A percentile compares a stretch with the other conserved stretches of the same genome.
phyloP scores from a whole-genome alignment of 805 yeast genomes.

The Candida morakotiae region DNA sequence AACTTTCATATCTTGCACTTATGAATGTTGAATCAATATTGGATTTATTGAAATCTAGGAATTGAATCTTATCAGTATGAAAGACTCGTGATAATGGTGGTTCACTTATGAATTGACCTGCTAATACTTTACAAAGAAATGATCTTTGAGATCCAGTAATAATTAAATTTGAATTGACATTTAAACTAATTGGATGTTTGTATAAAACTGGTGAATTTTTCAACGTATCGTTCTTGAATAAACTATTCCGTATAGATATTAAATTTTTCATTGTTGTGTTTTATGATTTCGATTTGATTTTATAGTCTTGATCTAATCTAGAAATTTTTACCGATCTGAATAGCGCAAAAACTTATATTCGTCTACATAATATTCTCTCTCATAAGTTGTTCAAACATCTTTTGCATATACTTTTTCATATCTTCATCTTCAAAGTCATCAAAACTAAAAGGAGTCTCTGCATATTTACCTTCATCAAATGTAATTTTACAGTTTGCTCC shows the following conservation, averaged over 20 bases:
- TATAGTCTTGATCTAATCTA: too few relatives aligned
- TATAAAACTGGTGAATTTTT: not conserved
- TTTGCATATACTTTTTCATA: too few relatives aligned
- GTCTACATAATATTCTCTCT: too few relatives aligned
- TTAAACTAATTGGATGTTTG: not conserved
- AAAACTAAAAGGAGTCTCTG: too few relatives aligned
- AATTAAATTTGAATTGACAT: not conserved
- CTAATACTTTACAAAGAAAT: slow-evolving; percentile 50
- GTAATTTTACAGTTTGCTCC: too few relatives aligned
- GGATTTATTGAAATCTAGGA: slow-evolving; percentile 30
- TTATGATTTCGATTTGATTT: too few relatives aligned
- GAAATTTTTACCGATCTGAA: too few relatives aligned
- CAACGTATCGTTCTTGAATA: slow-evolving; percentile 1
- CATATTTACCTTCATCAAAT: too few relatives aligned
- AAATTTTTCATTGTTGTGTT: slow-evolving; percentile 1
- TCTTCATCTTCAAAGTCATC: too few relatives aligned
- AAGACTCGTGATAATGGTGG: slow-evolving; percentile 54
- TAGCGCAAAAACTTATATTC: too few relatives aligned
- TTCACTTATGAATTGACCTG: slow-evolving; percentile 48
- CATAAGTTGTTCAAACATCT: too few relatives aligned
- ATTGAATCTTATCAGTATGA: slow-evolving; percentile 42
- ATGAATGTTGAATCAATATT: slow-evolving; percentile 56
- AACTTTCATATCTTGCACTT: slow-evolving; percentile 85
- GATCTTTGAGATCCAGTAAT: slow-evolving; percentile 44
- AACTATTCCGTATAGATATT: slow-evolving; percentile 1